Conservation (phyloP, 257 asterid genomes). For the Fraxinus cuspidata region DNA sequence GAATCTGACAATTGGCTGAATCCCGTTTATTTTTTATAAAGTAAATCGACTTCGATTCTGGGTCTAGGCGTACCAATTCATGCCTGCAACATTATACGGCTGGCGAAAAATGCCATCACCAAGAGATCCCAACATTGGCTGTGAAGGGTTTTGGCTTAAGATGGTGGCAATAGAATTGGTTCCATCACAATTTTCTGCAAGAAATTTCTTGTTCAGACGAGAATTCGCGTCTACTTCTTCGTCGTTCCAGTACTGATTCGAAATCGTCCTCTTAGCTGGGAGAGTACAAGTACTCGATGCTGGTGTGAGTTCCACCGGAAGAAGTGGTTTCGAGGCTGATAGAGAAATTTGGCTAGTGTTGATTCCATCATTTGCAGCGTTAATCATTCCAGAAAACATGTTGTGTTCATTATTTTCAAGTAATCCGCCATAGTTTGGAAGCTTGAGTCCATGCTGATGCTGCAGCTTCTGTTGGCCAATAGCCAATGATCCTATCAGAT, state of each 20-base stretch:
- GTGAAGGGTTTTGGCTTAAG: constrained; percentile 38
- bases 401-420: constrained; percentile 44
- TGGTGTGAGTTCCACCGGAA: constrained; percentile 20
- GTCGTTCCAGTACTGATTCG: constrained; percentile 54
- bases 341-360: constrained; percentile 31
- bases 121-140: constrained; percentile 56
- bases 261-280: constrained; percentile 34
- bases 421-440: constrained; percentile 38
- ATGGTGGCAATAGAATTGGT: constrained; percentile 42
- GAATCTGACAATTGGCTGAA: not conserved
- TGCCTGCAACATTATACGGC: constrained; percentile 34
- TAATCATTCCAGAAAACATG: constrained; percentile 53
- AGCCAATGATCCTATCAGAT: constrained; percentile 42
- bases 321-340: constrained; percentile 28
- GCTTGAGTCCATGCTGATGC: constrained; percentile 27
- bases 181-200: constrained; percentile 40
- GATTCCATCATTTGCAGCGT: constrained; percentile 19
- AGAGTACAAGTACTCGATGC: constrained; percentile 23
- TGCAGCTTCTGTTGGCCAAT: constrained; percentile 33
- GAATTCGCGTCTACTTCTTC: constrained; percentile 30
- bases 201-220: constrained; percentile 53
- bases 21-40: not conserved
- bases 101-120: constrained; percentile 66
- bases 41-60: not conserved
- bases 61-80: constrained; percentile 61